Percentiles rank a stretch among this genome's conserved stretches.
phyloP scores from a whole-genome alignment of 2,329 filamentous ascomycete species.

The Alternaria tenuissima region DNA sequence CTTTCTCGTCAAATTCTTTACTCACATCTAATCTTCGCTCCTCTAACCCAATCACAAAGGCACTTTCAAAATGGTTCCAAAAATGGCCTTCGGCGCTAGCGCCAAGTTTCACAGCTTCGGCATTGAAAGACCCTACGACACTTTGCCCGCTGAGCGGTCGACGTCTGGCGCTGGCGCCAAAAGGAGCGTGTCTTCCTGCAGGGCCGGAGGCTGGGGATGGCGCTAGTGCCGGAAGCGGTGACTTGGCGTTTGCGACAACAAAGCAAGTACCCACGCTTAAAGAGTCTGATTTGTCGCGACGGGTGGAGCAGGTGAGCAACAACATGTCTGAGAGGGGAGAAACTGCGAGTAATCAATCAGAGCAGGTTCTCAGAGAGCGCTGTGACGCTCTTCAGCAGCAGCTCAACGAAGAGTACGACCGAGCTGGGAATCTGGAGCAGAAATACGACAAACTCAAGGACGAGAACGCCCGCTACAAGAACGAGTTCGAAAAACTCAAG shows the following conservation, averaged over 20 bases:
- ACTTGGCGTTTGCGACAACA: slow-evolving; percentile 17
- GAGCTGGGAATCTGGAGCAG: neutral
- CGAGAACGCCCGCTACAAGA: neutral
- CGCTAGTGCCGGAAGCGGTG: slow-evolving; percentile 11
- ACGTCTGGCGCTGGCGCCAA: slow-evolving; percentile 14
- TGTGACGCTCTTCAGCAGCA: neutral
- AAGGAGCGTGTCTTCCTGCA: slow-evolving; percentile 9
- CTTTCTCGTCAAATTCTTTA: neutral
- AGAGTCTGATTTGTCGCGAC: slow-evolving; percentile 3
- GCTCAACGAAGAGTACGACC: slow-evolving; percentile 3
- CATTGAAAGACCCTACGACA: neutral
- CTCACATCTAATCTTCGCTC: neutral
- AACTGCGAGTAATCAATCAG: neutral
- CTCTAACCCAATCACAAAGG: neutral
- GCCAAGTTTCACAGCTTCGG: neutral
- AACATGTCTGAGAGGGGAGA: slow-evolving; percentile 3
- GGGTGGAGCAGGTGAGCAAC: slow-evolving; percentile 13
- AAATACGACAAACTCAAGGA: slow-evolving; percentile 2
- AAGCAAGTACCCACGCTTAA: slow-evolving; percentile 17
- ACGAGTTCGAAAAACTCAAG: neutral
- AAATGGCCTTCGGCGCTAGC: neutral
- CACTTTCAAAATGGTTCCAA: slow-evolving; percentile 2
- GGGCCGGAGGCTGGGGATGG: slow-evolving; percentile 4
- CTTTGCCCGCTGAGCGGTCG: neutral
- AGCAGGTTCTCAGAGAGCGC: neutral